Evolutionary conservation across 2,329 filamentous ascomycete genomes (phyloP).

Genomic region (Gaeumannomyces sp.): DNA sequence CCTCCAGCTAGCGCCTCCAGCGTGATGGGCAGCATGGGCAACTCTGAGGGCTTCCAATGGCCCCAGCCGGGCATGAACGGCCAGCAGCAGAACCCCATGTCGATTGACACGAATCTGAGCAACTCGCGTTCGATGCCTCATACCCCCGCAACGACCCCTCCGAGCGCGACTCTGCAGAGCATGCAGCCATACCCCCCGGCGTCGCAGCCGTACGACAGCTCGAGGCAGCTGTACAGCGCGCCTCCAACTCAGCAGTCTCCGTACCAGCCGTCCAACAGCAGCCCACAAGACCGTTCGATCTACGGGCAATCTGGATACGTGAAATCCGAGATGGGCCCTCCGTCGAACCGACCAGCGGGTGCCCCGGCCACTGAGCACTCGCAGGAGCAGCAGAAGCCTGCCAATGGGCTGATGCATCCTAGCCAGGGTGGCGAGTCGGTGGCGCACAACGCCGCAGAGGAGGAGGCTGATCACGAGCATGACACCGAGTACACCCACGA

Average conservation of each 20-base stretch:
- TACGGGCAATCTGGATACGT: constrained; percentile 66
- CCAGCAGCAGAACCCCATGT: constrained; percentile 63
- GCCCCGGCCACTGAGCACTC: constrained; percentile 47
- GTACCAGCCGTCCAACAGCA: constrained; percentile 59
- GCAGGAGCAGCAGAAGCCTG: constrained; percentile 54
- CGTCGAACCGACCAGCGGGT: constrained; percentile 55
- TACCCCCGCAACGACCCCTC: constrained; percentile 86
- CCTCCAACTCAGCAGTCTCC: constrained; percentile 62
- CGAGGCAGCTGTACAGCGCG: constrained; percentile 72
- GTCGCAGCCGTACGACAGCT: constrained; percentile 67
- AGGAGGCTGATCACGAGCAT: constrained; percentile 66
- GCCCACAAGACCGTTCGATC: constrained; percentile 55
- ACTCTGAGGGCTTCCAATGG: constrained; percentile 78
- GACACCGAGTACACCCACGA: constrained; percentile 80
- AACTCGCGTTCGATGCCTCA: constrained; percentile 81
- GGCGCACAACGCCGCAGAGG: constrained; percentile 49
- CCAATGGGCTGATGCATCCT: constrained; percentile 60
- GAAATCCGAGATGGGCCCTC: constrained; percentile 85
- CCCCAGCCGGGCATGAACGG: constrained; percentile 55
- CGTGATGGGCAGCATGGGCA: constrained; percentile 66
- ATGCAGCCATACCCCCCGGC: constrained; percentile 71
- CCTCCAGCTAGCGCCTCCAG: constrained; percentile 90
- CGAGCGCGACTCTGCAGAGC: constrained; percentile 63
- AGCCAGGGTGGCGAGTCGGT: constrained; percentile 49
- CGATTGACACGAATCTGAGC: constrained; percentile 73